Conservation (phyloP, 2,329 filamentous ascomycete species). For the Ophidiomyces ophidiicola region DNA sequence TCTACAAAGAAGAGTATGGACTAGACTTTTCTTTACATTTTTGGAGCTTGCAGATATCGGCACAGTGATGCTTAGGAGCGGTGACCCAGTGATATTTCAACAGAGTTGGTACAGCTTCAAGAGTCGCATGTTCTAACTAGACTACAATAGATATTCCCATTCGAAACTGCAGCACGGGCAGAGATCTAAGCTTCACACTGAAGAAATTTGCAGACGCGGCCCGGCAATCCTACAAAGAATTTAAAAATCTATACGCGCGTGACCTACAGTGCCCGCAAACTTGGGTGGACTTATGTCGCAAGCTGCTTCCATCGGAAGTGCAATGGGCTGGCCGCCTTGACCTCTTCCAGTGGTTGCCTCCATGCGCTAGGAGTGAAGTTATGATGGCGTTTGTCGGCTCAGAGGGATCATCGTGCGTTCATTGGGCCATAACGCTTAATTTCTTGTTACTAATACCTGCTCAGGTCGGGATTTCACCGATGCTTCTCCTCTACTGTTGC, state of each 20-base stretch:
- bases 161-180: slow-evolving; percentile 25
- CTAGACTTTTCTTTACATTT: not conserved
- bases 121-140: not conserved
- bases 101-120: too few species aligned
- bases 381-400: slow-evolving; percentile 30
- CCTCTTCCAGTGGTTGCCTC: slow-evolving; percentile 26
- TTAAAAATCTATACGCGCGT: slow-evolving; percentile 25
- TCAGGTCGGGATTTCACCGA: slow-evolving; percentile 27
- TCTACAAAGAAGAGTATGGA: slow-evolving; percentile 24
- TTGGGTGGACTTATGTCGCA: slow-evolving; percentile 23
- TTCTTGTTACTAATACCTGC: slow-evolving; percentile 3
- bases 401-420: slow-evolving; percentile 22
- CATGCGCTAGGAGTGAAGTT: slow-evolving; percentile 26
- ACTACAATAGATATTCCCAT: slow-evolving; percentile 22
- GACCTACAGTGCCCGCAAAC: slow-evolving; percentile 25
- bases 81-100: not conserved
- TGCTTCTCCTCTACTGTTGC: slow-evolving; percentile 29
- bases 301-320: slow-evolving; percentile 23
- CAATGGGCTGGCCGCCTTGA: slow-evolving; percentile 26
- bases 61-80: not conserved
- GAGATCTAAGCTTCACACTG: slow-evolving; percentile 25
- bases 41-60: not conserved
- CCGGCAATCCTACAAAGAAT: slow-evolving; percentile 19
- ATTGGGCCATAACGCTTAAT: not conserved
- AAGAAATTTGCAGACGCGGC: slow-evolving; percentile 24